These are phyloP conservation scores for Calonectria naviculata DNA, from an alignment of 2,329 filamentous ascomycete species.

Conservation along the genomic window DNA sequence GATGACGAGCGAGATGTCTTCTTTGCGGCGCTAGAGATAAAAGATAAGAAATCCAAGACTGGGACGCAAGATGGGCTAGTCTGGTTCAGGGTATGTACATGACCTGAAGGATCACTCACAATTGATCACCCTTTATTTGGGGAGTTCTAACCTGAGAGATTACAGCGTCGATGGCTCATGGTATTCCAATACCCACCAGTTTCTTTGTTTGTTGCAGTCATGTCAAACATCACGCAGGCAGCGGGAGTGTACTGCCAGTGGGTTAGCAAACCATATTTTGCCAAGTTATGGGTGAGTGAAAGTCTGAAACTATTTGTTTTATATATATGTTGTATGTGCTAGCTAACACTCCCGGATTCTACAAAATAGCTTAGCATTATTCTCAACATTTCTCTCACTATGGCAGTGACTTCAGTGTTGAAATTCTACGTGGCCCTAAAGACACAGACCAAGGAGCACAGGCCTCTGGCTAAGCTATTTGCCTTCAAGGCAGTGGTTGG, in stretches of 20 bases:
- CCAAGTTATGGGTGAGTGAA: conserved; percentile 22
- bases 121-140: too few species aligned
- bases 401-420: conserved; percentile 28
- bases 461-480: conserved; percentile 31
- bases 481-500: conserved; percentile 35
- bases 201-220: conserved; percentile 15
- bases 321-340: not conserved
- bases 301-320: not conserved
- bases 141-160: not conserved
- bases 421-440: conserved; percentile 19
- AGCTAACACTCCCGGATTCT: not conserved
- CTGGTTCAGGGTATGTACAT: conserved; percentile 29
- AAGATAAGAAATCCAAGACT: conserved; percentile 10
- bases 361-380: conserved; percentile 6
- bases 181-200: conserved; percentile 37
- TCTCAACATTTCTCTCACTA: conserved; percentile 13
- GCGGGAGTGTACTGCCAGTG: conserved; percentile 31
- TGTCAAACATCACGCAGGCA: conserved; percentile 28
- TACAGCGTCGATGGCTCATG: conserved; percentile 34
- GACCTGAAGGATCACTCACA: not conserved
- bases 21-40: conserved; percentile 31
- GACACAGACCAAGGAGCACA: conserved; percentile 21
- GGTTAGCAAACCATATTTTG: conserved; percentile 23
- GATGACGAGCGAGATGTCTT: conserved; percentile 32
- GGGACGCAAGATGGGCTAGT: conserved; percentile 18